Conservation (phyloP, 2,329 filamentous ascomycete species). For the Exophiala mesophila region DNA sequence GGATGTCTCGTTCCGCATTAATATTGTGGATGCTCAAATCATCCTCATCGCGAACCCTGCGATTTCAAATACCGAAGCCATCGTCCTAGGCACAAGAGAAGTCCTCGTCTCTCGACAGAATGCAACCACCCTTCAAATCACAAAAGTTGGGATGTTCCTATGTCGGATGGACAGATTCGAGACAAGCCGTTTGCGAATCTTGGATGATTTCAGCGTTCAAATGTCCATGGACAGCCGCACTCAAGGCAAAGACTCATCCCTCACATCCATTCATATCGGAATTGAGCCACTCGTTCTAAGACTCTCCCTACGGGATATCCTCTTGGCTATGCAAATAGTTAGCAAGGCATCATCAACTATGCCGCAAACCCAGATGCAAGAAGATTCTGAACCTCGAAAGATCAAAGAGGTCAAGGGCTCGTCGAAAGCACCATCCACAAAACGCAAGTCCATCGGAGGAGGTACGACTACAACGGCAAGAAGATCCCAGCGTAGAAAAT, state of each 20-base stretch:
- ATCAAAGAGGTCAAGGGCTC: constrained; percentile 40
- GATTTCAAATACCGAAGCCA: constrained; percentile 85
- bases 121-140: constrained; percentile 86
- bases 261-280: constrained; percentile 77
- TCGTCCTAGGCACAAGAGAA: constrained; percentile 91
- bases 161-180: constrained; percentile 99
- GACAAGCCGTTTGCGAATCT: constrained; percentile 78
- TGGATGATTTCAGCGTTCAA: constrained; percentile 93
- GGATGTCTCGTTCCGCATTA: constrained; percentile 81
- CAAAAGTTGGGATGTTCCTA: constrained; percentile 94
- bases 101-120: constrained; percentile 90
- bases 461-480: constrained; percentile 42
- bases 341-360: constrained; percentile 65
- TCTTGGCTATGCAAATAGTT: constrained; percentile 88
- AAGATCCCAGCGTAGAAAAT: constrained; percentile 43
- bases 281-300: constrained; percentile 87
- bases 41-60: constrained; percentile 94
- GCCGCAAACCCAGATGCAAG: constrained; percentile 41
- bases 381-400: constrained; percentile 51
- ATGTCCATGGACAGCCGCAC: constrained; percentile 74
- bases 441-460: constrained; percentile 45
- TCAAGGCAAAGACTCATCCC: constrained; percentile 54
- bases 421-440: constrained; percentile 36
- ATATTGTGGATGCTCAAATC: constrained; percentile 92
- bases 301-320: constrained; percentile 86